Conservation (phyloP, 306 rosid genomes). For the Alnus glutinosa region DNA sequence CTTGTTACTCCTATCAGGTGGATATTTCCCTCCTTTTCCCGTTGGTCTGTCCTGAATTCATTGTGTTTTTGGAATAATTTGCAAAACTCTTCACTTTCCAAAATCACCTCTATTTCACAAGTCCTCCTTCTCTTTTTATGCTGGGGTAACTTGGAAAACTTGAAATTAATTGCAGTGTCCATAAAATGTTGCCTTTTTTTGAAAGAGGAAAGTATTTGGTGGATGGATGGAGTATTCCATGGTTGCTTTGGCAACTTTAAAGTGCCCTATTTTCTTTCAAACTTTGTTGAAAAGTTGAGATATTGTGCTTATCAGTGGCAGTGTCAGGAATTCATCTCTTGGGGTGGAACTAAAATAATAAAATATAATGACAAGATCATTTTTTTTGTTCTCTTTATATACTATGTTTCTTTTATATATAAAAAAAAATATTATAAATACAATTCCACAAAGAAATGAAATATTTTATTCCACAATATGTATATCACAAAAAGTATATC, state of each 20-base stretch:
- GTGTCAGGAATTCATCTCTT: too few relatives aligned
- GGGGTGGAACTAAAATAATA: too few relatives aligned
- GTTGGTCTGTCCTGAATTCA: not conserved
- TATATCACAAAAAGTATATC: too few relatives aligned
- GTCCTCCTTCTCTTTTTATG: not conserved
- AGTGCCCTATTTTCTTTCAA: not conserved
- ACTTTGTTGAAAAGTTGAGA: not conserved
- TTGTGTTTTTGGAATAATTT: not conserved
- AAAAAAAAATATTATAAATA: too few relatives aligned
- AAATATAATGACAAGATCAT: too few relatives aligned
- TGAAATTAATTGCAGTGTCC: not conserved
- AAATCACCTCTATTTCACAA: not conserved
- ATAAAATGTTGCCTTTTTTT: not conserved
- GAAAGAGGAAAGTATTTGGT: not conserved
- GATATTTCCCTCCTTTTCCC: too few relatives aligned
- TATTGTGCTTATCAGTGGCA: not conserved
- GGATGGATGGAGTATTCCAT: not conserved
- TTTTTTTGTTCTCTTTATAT: too few relatives aligned
- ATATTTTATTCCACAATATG: too few relatives aligned
- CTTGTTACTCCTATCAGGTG: too few relatives aligned
- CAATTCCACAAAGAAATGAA: too few relatives aligned
- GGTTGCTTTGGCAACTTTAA: not conserved
- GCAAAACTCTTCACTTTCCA: not conserved
- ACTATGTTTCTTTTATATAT: too few relatives aligned
- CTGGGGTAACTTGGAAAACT: not conserved